phyloP scores from a whole-genome alignment of 768 basidiomycete species.

The Mycena belliarum region DNA sequence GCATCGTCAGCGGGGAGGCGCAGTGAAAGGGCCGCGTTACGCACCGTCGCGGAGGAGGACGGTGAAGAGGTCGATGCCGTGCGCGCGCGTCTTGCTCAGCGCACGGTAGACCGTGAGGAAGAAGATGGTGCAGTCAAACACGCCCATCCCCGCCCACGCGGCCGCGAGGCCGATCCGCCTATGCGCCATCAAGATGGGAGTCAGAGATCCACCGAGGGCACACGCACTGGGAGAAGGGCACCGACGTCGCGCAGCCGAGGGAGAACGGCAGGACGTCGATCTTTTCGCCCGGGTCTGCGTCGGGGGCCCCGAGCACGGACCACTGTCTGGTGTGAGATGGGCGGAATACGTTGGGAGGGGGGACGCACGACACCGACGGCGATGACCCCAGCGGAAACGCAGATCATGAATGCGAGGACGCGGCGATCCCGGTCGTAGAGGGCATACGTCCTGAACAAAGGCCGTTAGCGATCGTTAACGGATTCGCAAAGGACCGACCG shows the following conservation, averaged over 20 bases:
- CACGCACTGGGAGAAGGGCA: conserved; percentile 6
- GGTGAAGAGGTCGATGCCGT: not conserved
- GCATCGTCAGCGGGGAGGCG: not conserved
- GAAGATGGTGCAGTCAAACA: conserved; percentile 17
- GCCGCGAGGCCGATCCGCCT: conserved; percentile 2
- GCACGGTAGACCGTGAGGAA: conserved; percentile 12
- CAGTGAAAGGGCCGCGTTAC: not conserved
- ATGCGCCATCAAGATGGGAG: not conserved
- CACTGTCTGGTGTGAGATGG: conserved; percentile 1
- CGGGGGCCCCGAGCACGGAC: conserved; percentile 3
- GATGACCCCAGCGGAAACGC: conserved; percentile 1
- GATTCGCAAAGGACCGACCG: no score
- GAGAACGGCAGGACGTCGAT: not conserved
- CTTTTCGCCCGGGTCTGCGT: not conserved
- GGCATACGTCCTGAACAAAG: conserved; percentile 20
- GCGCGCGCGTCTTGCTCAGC: not conserved
- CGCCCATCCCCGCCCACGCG: conserved; percentile 12
- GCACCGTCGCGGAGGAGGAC: conserved; percentile 17
- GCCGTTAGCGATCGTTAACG: no score
- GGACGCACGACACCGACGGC: conserved; percentile 5
- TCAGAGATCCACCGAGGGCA: not conserved
- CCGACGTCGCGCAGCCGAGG: conserved; percentile 8
- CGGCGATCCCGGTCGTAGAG: conserved; percentile 20
- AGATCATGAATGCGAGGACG: conserved; percentile 10
- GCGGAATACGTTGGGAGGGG: not conserved